Evolutionary conservation across 345 rosid genomes (phyloP).

Genomic region (Arabidopsis arenosa): DNA sequence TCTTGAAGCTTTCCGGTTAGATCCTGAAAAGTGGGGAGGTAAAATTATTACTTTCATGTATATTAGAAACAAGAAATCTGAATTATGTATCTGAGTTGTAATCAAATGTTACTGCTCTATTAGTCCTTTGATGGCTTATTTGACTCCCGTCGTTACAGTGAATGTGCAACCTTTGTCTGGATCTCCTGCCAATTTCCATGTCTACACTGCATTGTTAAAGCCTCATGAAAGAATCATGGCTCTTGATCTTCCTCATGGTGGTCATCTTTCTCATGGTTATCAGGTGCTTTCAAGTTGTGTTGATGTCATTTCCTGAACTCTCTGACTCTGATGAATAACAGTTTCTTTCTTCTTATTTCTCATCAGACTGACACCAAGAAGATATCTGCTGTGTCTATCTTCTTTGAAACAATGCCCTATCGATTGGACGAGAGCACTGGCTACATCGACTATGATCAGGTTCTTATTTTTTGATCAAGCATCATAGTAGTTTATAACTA

Average conservation of each 20-base stretch:
- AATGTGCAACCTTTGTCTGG: conserved; percentile 98
- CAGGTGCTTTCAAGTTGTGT: conserved; percentile 61
- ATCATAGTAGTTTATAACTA: background rate
- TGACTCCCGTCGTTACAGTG: conserved; percentile 55
- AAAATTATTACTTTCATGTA: conserved; percentile 1
- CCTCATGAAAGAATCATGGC: conserved; percentile 99
- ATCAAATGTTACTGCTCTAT: conserved; percentile 8
- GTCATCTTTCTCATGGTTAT: conserved; percentile 99
- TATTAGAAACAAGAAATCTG: background rate
- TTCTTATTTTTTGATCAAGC: conserved; percentile 37
- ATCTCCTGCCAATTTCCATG: conserved; percentile 96
- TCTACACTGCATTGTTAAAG: conserved; percentile 89
- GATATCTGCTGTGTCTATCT: conserved; percentile 97
- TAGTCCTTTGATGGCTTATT: conserved; percentile 36
- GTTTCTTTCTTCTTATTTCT: conserved; percentile 22
- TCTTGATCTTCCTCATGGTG: conserved; percentile 99
- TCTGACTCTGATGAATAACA: conserved; percentile 17
- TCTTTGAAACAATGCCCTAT: conserved; percentile 99
- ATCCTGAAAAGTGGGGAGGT: conserved; percentile 99
- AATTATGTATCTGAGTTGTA: conserved; percentile 5
- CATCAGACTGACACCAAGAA: conserved; percentile 97
- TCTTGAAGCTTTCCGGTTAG: conserved; percentile 90
- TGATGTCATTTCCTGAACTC: background rate
- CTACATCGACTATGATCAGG: conserved; percentile 97
- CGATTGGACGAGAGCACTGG: conserved; percentile 95